Percentiles rank a stretch among this genome's conserved stretches.
Evolutionary conservation across 352 stramenopile species (phyloP).

Genomic region (Phytophthora pistaciae): DNA sequence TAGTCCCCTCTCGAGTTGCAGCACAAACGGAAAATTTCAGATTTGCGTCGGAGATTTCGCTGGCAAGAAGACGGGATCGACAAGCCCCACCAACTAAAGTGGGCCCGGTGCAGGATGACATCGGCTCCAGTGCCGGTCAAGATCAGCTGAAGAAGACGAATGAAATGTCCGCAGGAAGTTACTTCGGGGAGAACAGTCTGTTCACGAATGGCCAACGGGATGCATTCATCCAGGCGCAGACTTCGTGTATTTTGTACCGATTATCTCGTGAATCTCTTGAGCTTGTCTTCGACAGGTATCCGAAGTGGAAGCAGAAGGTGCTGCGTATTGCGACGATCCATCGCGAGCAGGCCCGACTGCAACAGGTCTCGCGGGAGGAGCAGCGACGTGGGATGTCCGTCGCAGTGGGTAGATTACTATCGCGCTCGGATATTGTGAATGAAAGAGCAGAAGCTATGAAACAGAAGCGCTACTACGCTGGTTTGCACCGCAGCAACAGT

Average conservation of each 20-base stretch:
- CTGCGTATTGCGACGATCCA: slow-evolving; percentile 66
- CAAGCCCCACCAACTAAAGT: no score
- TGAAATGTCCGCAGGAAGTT: slow-evolving; percentile 50
- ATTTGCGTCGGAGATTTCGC: no score
- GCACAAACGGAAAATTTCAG: neutral
- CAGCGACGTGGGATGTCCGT: slow-evolving; percentile 3
- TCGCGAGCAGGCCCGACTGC: slow-evolving; percentile 51
- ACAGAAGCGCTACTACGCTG: neutral
- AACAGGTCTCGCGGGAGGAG: slow-evolving; percentile 2
- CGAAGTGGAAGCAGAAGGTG: slow-evolving; percentile 68
- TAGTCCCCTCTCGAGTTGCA: no score
- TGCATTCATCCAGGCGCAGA: slow-evolving; percentile 53
- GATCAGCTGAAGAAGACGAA: slow-evolving; percentile 52
- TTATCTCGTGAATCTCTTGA: slow-evolving; percentile 65
- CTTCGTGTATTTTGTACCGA: slow-evolving; percentile 68
- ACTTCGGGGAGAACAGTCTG: slow-evolving; percentile 70
- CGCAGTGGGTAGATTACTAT: slow-evolving; percentile 1
- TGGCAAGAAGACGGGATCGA: no score
- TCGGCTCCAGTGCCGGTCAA: neutral
- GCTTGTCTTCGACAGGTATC: slow-evolving; percentile 69
- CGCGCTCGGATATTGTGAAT: slow-evolving; percentile 21
- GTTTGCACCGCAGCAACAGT: neutral
- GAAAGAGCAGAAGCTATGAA: slow-evolving; percentile 16
- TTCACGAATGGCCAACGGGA: slow-evolving; percentile 55
- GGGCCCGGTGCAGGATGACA: neutral